phyloP scores from a whole-genome alignment of 2,329 filamentous ascomycete species.

The Zopfia rhizophila region DNA sequence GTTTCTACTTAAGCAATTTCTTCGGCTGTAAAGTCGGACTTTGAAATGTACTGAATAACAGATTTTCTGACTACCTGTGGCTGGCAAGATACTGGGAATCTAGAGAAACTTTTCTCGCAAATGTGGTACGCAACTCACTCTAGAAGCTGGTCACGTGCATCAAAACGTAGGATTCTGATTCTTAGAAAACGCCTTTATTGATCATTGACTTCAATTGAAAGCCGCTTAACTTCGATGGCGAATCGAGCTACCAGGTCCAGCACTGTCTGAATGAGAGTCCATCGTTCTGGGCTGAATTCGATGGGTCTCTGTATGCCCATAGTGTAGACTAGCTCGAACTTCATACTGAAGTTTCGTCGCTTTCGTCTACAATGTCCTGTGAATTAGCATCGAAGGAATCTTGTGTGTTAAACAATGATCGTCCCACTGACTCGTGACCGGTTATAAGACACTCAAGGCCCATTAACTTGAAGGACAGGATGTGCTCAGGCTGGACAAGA shows the following conservation, averaged over 20 bases:
- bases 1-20: conserved; percentile 41
- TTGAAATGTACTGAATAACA: conserved; percentile 59
- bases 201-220: conserved; percentile 57
- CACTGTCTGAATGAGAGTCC: conserved; percentile 66
- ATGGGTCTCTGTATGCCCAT: conserved; percentile 62
- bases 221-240: conserved; percentile 37
- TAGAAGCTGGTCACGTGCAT: conserved; percentile 48
- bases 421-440: conserved; percentile 40
- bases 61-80: conserved; percentile 38
- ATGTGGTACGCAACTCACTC: conserved; percentile 47
- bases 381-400: conserved; percentile 56
- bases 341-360: conserved; percentile 70
- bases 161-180: conserved; percentile 58
- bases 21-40: conserved; percentile 33
- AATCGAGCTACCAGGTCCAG: conserved; percentile 57
- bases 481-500: conserved; percentile 71
- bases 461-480: conserved; percentile 72
- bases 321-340: conserved; percentile 72
- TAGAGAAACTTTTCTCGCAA: conserved; percentile 56
- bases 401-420: conserved; percentile 54
- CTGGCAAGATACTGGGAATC: conserved; percentile 57
- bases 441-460: conserved; percentile 62
- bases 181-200: conserved; percentile 56
- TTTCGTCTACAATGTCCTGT: conserved; percentile 72
- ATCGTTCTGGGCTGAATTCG: conserved; percentile 66